A percentile compares a stretch with the other conserved stretches of the same genome.
Evolutionary conservation across 768 basidiomycete genomes (phyloP).

Genomic region (Leucocoprinus birnbaumii): DNA sequence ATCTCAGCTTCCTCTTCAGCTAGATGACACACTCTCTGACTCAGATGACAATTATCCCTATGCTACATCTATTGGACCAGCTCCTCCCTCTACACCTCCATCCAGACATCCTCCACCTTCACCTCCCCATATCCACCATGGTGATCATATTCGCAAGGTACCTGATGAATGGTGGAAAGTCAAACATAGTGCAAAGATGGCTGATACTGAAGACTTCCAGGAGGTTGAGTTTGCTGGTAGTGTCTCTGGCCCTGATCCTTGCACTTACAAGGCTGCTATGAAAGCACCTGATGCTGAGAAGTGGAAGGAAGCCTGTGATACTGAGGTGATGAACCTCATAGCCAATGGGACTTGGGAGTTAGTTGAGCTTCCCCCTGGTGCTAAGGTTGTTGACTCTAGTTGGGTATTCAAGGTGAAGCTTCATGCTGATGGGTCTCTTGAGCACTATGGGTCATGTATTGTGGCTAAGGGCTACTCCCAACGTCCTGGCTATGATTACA

Average conservation of each 20-base stretch:
- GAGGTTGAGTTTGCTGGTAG: not conserved
- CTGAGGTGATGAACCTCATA: slow-evolving; percentile 23
- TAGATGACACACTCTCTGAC: too few species aligned
- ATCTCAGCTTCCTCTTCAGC: too few species aligned
- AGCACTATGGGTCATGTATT: slow-evolving; percentile 36
- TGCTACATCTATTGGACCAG: too few species aligned
- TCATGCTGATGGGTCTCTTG: slow-evolving; percentile 31
- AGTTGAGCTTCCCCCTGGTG: slow-evolving; percentile 27
- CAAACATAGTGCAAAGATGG: too few species aligned
- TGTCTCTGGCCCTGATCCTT: not conserved
- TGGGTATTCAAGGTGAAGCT: slow-evolving; percentile 30
- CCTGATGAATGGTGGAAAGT: too few species aligned
- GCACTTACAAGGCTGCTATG: not conserved
- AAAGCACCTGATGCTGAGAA: slow-evolving; percentile 13
- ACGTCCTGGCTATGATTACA: slow-evolving; percentile 34
- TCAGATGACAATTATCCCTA: too few species aligned
- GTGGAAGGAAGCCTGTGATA: slow-evolving; percentile 24
- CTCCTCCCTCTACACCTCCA: too few species aligned
- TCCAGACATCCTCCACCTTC: too few species aligned
- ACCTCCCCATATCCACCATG: too few species aligned
- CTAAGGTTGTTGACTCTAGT: slow-evolving; percentile 30
- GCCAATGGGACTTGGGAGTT: slow-evolving; percentile 31
- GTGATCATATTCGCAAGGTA: too few species aligned
- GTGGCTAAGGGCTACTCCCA: slow-evolving; percentile 40
- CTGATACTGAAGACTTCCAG: not conserved